Conservation (phyloP, 257 asterid genomes). For the Solanum corneliomulleri region DNA sequence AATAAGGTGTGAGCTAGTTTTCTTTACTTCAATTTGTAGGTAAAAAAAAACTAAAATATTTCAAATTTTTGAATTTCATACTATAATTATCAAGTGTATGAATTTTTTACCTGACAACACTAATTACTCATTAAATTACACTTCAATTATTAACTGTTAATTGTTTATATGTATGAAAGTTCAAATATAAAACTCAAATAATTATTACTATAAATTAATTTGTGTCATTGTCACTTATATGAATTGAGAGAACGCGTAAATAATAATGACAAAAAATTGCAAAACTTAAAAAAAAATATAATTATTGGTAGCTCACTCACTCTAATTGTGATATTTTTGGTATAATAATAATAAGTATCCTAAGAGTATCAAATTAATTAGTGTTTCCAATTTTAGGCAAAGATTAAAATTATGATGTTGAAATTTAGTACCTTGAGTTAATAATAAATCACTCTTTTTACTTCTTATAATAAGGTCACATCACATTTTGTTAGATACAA, state of each 20-base stretch:
- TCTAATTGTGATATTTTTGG: neutral
- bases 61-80: neutral
- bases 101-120: neutral
- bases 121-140: neutral
- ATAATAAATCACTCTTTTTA: neutral
- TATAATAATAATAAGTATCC: neutral
- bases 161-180: too few relatives aligned
- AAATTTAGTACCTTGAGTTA: neutral
- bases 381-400: neutral
- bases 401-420: neutral
- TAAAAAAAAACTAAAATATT: neutral
- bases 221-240: neutral
- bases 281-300: neutral
- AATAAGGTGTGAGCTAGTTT: neutral
- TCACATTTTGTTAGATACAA: neutral
- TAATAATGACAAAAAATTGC: neutral
- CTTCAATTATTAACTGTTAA: too few relatives aligned
- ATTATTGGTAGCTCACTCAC: neutral
- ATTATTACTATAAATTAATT: neutral
- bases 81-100: accelerated
- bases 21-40: neutral
- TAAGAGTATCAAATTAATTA: neutral
- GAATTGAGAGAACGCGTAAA: neutral
- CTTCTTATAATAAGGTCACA: neutral
- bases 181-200: neutral